Evolutionary conservation across 257 asterid genomes (phyloP), one percentile per base, ranked within the genome.

Genomic region (Fraxinus anomala): DNA sequence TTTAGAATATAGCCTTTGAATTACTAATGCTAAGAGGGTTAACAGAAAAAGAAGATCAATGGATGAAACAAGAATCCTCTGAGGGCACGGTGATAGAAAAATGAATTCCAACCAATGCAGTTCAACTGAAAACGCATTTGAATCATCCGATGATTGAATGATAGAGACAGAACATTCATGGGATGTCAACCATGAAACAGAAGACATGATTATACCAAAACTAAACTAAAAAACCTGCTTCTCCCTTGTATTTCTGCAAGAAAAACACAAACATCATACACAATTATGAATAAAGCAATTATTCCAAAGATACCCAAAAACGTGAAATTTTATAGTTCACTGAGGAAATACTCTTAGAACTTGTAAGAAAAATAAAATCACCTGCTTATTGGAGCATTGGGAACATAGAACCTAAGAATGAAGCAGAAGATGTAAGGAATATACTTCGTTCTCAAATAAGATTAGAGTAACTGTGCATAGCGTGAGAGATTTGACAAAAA

Each of bases 11-110:
- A 84, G 67, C 83, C 87, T 87, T 54, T 76, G 73, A 39, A 82
- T 61, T 0, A 84, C 86, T 70, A 79, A 31, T 1, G 80, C 79
- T 26, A 82, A 2, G 26, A 86, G 77, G 11, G 74, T 31, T 9
- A 86, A 47, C 31, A 91, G 77, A 78, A 89, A 85, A 66, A 89
- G 65, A 65, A 85, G 79, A 31, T 86, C 80, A 59, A 85, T 17
- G 9, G 86, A 80, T 33, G 88, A 83, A 69, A 83, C 87, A 10
- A 85, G 78, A 74, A 86, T 65, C 83, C 90, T 86, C 30, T 88
- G 94, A 30, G 87, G 59, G 76, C 94, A 91, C 51, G 96, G 94
- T 5, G 89, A 77, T 1, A 91, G 88, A 63, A 85, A 81, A 63
- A 84, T 83, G 83, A 89, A 85, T 40, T 83, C 83, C 4, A 84